These are phyloP conservation scores for Dentipellis sp. DNA, from an alignment of 768 basidiomycete genomes.

Conservation along the genomic window DNA sequence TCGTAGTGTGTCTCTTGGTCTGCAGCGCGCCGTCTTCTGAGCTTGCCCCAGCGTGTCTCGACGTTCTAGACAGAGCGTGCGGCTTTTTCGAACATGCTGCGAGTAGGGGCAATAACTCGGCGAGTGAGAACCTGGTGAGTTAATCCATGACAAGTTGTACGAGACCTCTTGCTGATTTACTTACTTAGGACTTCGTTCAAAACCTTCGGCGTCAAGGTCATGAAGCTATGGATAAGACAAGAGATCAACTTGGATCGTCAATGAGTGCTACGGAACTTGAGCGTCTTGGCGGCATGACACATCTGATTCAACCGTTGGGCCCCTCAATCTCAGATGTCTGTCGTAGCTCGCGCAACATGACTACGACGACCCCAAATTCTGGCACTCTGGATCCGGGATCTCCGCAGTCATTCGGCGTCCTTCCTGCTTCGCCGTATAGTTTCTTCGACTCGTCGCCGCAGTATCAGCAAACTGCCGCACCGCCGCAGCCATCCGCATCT, in stretches of 20 bases:
- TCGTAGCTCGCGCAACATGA: no score
- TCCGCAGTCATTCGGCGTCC: background rate
- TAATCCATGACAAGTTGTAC: no score
- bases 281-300: slow-evolving; percentile 24
- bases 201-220: slow-evolving; percentile 23
- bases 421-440: background rate
- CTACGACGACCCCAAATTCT: no score
- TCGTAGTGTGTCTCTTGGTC: slow-evolving; percentile 29
- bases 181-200: slow-evolving; percentile 19
- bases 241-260: slow-evolving; percentile 4
- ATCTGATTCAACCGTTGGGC: background rate
- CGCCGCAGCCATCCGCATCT: no score
- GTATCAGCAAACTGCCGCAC: no score
- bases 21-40: slow-evolving; percentile 28
- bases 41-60: slow-evolving; percentile 25
- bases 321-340: background rate
- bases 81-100: slow-evolving; percentile 23
- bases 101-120: slow-evolving; percentile 16
- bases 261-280: slow-evolving; percentile 20
- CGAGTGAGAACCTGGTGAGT: slow-evolving; percentile 16
- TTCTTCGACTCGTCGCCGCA: background rate
- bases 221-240: slow-evolving; percentile 18
- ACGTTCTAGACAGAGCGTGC: slow-evolving; percentile 24
- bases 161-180: background rate
- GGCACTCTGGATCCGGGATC: background rate